A percentile compares a stretch with the other conserved stretches of the same genome.
Evolutionary conservation across 2,329 filamentous ascomycete species (phyloP).

Genomic region (Ophiostoma montium): DNA sequence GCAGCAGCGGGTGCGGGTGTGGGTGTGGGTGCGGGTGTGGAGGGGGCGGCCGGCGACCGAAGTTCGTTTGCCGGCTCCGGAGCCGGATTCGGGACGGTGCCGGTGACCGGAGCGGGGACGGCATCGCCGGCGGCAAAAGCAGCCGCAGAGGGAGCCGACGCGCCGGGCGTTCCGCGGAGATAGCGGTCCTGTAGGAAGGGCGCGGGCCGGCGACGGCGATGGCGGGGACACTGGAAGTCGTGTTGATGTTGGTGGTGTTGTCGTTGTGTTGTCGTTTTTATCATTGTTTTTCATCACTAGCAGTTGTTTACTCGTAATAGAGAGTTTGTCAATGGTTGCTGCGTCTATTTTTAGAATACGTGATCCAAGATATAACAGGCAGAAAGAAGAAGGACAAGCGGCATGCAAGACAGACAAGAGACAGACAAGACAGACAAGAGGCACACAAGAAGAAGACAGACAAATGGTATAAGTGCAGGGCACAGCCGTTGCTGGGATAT

Average conservation of each 20-base stretch:
- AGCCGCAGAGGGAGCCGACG: slow-evolving; percentile 22
- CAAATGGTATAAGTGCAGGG: no score
- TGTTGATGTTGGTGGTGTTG: no score
- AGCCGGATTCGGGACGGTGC: not conserved
- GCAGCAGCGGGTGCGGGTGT: not conserved
- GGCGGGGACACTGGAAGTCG: not conserved
- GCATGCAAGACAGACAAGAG: not conserved
- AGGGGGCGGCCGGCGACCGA: no score
- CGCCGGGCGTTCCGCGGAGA: slow-evolving; percentile 24
- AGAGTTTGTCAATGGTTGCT: no score
- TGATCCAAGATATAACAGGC: no score
- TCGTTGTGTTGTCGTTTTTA: no score
- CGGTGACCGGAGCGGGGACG: not conserved
- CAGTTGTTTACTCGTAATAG: no score
- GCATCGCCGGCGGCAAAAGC: not conserved
- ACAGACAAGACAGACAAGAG: not conserved
- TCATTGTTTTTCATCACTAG: no score
- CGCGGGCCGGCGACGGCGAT: not conserved
- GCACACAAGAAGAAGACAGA: not conserved
- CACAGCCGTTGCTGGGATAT: no score
- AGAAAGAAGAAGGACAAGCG: not conserved
- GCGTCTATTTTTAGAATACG: no score
- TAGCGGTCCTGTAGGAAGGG: not conserved
- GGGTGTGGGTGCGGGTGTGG: not conserved
- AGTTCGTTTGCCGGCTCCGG: not conserved